Percentiles rank a stretch among this genome's conserved stretches.
Conservation (phyloP, 2,329 filamentous ascomycete genomes). For the Monilinia aucupariae region DNA sequence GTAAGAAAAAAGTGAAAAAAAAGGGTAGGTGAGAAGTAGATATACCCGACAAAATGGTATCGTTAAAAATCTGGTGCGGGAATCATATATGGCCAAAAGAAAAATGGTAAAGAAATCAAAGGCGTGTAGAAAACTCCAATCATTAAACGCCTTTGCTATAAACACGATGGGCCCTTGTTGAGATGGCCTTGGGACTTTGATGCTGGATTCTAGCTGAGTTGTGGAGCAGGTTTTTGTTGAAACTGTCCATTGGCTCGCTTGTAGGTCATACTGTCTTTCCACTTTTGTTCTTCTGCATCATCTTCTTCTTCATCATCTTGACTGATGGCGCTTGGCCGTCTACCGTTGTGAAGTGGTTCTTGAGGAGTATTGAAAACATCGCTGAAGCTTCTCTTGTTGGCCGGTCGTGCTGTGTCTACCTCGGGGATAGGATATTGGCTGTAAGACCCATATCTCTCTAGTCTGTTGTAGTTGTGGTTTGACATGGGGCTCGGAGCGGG, state of each 20-base stretch:
- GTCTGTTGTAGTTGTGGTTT: slow-evolving; percentile 19
- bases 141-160: slow-evolving; percentile 9
- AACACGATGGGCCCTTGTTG: background rate
- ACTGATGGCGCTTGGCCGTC: slow-evolving; percentile 37
- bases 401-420: slow-evolving; percentile 22
- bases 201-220: background rate
- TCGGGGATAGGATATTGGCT: slow-evolving; percentile 21
- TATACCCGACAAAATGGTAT: slow-evolving; percentile 13
- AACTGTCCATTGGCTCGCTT: slow-evolving; percentile 32
- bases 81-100: slow-evolving; percentile 8
- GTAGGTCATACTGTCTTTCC: slow-evolving; percentile 25
- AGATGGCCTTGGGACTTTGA: background rate
- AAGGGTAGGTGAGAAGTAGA: background rate
- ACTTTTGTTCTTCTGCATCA: slow-evolving; percentile 22
- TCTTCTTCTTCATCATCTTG: slow-evolving; percentile 20
- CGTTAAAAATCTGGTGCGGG: background rate
- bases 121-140: background rate
- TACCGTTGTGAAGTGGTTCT: slow-evolving; percentile 40
- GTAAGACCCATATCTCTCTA: slow-evolving; percentile 23
- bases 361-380: slow-evolving; percentile 28
- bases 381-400: slow-evolving; percentile 29
- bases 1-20: slow-evolving; percentile 2
- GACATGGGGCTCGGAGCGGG: slow-evolving; percentile 16
- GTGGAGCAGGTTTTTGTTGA: background rate
- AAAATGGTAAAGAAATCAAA: background rate